These are phyloP conservation scores for Entomortierella parvispora DNA, from an alignment of 192 early-diverging fungal species.

Conservation along the genomic window DNA sequence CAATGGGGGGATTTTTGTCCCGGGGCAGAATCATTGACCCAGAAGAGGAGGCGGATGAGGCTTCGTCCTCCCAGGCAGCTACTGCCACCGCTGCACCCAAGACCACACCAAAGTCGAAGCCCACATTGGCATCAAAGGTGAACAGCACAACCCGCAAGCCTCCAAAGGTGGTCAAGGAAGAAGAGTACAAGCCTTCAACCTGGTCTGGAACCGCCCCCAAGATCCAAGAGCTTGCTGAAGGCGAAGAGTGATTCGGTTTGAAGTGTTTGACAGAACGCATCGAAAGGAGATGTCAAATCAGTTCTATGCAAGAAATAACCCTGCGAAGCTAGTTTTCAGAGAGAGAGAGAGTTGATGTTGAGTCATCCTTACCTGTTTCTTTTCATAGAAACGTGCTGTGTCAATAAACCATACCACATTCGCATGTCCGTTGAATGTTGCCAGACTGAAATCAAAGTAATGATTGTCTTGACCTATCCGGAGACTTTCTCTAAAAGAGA, in stretches of 20 bases:
- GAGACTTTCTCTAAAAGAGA: too few species aligned
- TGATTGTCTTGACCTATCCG: too few species aligned
- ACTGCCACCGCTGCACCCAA: conserved; percentile 2
- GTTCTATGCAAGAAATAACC: too few species aligned
- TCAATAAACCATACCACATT: too few species aligned
- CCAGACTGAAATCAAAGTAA: too few species aligned
- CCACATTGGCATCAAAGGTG: conserved; percentile 25
- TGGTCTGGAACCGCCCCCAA: conserved; percentile 49
- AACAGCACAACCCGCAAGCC: conserved; percentile 16
- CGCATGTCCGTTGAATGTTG: too few species aligned
- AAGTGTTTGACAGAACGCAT: not conserved
- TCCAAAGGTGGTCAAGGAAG: conserved; percentile 8
- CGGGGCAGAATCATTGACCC: conserved; percentile 42
- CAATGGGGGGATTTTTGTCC: conserved; percentile 52
- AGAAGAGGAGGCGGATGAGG: conserved; percentile 31
- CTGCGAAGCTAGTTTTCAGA: too few species aligned
- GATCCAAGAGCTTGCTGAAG: conserved; percentile 46
- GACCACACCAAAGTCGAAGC: conserved; percentile 31
- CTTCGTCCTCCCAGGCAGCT: not conserved
- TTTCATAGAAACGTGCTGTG: too few species aligned
- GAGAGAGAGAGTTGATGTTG: too few species aligned
- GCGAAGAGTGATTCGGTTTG: conserved; percentile 21
- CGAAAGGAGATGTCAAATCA: not conserved
- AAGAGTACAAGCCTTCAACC: conserved; percentile 31
- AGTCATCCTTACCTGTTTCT: too few species aligned